Evolutionary conservation across 495 filamentous ascomycete species (phyloP).

Genomic region (Neurospora tetraspora): DNA sequence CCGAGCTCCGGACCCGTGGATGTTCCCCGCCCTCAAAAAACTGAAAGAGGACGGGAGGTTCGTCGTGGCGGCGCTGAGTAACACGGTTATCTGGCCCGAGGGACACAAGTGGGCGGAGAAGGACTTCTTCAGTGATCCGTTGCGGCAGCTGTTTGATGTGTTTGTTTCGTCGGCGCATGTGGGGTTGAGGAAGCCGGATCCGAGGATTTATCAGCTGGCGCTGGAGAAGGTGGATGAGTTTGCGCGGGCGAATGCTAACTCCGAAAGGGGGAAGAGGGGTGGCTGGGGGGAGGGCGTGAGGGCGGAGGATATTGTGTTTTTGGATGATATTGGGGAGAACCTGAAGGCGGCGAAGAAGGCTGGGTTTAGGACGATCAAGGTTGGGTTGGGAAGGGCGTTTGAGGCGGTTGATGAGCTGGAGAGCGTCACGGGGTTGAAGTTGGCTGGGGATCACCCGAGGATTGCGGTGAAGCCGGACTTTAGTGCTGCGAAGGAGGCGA

Average conservation of each 20-base stretch:
- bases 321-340: conserved; percentile 96
- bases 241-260: conserved; percentile 34
- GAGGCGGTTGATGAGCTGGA: conserved; percentile 55
- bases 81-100: conserved; percentile 74
- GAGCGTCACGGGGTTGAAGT: conserved; percentile 36
- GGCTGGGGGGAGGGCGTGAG: conserved; percentile 44
- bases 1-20: conserved; percentile 65
- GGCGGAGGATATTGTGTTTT: conserved; percentile 67
- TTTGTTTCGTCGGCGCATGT: conserved; percentile 79
- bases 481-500: conserved; percentile 8
- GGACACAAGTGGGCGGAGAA: conserved; percentile 45
- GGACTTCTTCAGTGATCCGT: conserved; percentile 32
- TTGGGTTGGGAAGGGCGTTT: conserved; percentile 63
- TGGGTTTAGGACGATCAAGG: conserved; percentile 78
- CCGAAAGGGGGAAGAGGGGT: conserved; percentile 26
- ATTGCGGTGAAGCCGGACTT: conserved; percentile 30
- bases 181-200: conserved; percentile 80
- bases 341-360: conserved; percentile 64
- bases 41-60: conserved; percentile 53
- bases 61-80: conserved; percentile 73
- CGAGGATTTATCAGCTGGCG: conserved; percentile 67
- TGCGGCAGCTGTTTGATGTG: conserved; percentile 62
- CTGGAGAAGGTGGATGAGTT: conserved; percentile 51
- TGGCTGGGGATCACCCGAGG: conserved; percentile 36
- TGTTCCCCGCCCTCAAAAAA: conserved; percentile 73